Base-by-base conservation (phyloP, 441 rosid species). In the Bocquillonia castaneifolia region DNA sequence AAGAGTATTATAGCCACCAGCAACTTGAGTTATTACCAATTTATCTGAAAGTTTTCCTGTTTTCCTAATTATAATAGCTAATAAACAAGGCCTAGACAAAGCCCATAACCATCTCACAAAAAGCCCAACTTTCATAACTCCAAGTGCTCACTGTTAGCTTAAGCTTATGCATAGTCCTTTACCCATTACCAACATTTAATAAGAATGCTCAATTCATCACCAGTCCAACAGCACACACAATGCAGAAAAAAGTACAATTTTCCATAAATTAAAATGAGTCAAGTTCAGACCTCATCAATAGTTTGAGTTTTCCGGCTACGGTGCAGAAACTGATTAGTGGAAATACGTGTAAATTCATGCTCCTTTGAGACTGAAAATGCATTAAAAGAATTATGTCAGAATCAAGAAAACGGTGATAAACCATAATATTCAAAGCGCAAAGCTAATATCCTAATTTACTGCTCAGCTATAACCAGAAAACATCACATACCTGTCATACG, bases 251-350 rank as follows among this genome's bases (percentile, higher is more conserved):
- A 28, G 18, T 55, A 17, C 10, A n/a, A 10, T n/a, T 40, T 12
- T 10, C 39, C 3, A 34, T 15, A 63, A 8, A 29, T 10, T 9
- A 63, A 76, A 76, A 55, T 22, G 71, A 73, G 68, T 76, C 58
- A 75, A 68, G 69, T 69, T 52, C 75, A 20, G 48, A 94, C 99
- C 98, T 94, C 99, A 70, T 94, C 99, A 48, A 94, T 94, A 68
- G 93, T 86, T 80, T 88, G 99, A 71, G 82, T 80, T 84, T 84
- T 92, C 68, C 92, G 90, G 67, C 81, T 79, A 59, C 99, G 90
- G 77, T 88, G 96, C 83, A 87, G 83, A 82, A 84, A 94, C 79
- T 86, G 85, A 73, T 94, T 94, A 59, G 88, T 75, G 72, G 85
- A 70, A 65, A 92, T 84, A 67, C 79, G 92, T 66, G 76, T 78